Evolutionary conservation across 2,329 filamentous ascomycete species (phyloP).

Genomic region (Chrysosporium keratinophilum): DNA sequence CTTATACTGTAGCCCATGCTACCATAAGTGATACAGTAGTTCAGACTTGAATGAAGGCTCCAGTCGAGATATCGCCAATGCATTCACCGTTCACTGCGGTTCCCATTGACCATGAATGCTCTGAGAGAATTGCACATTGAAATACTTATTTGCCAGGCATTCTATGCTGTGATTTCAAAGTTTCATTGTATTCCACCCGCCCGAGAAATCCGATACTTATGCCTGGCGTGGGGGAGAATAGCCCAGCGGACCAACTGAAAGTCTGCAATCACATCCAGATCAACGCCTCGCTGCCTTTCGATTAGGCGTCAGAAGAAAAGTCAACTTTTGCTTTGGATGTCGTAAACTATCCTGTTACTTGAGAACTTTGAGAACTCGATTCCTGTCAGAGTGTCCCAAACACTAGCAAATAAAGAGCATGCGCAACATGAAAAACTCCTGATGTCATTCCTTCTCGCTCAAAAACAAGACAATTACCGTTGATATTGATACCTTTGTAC

Average conservation of each 20-base stretch:
- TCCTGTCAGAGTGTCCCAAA: not conserved
- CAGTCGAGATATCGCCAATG: not conserved
- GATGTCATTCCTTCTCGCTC: too few relatives aligned
- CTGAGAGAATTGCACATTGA: not conserved
- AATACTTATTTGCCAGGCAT: not conserved
- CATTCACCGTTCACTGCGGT: not conserved
- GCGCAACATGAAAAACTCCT: too few relatives aligned
- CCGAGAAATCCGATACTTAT: not conserved
- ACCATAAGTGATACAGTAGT: not conserved
- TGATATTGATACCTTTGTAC: too few relatives aligned
- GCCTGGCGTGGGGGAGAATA: not conserved
- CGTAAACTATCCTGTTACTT: not conserved
- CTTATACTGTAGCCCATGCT: not conserved
- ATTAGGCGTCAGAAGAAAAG: not conserved
- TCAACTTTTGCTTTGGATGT: not conserved
- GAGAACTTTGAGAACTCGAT: not conserved
- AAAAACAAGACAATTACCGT: too few relatives aligned
- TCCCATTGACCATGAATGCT: too few relatives aligned
- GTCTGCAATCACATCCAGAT: not conserved
- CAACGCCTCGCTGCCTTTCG: not conserved
- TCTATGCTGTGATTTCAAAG: not conserved
- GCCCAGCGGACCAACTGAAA: not conserved
- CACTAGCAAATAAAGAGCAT: not conserved
- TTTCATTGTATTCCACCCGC: not conserved
- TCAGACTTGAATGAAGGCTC: not conserved